phyloP scores from a whole-genome alignment of 2,329 filamentous ascomycete genomes.

The Venturia pyrina region DNA sequence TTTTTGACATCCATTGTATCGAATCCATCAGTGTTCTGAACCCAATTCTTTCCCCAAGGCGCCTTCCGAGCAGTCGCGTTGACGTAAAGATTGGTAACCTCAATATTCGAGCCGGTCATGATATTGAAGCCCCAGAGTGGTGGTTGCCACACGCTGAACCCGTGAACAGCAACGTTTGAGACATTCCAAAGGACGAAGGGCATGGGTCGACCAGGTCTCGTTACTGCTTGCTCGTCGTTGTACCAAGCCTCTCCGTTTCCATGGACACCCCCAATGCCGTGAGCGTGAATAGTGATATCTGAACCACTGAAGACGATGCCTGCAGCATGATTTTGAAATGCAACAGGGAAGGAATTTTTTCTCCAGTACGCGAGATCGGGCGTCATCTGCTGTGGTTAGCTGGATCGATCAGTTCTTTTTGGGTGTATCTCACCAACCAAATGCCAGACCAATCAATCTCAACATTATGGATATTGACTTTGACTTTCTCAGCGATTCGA shows the following conservation, averaged over 20 bases:
- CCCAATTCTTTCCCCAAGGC: constrained; percentile 44
- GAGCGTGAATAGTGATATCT: constrained; percentile 42
- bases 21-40: constrained; percentile 49
- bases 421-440: constrained; percentile 29
- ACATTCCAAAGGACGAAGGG: constrained; percentile 50
- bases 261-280: constrained; percentile 43
- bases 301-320: constrained; percentile 42
- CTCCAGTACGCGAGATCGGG: constrained; percentile 46
- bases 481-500: constrained; percentile 40
- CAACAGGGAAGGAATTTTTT: constrained; percentile 41
- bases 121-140: constrained; percentile 47
- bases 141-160: constrained; percentile 42
- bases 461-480: constrained; percentile 42
- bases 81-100: constrained; percentile 39
- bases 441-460: constrained; percentile 42
- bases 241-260: constrained; percentile 49
- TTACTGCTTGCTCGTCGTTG: constrained; percentile 35
- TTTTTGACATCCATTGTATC: constrained; percentile 47
- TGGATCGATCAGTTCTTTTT: neutral
- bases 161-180: constrained; percentile 42
- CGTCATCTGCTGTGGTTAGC: constrained; percentile 28
- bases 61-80: constrained; percentile 43
- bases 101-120: constrained; percentile 47
- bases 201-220: constrained; percentile 44
- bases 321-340: constrained; percentile 47